These are phyloP conservation scores for Annulohypoxylon moriforme DNA, from an alignment of 495 filamentous ascomycete genomes.

Conservation along the genomic window DNA sequence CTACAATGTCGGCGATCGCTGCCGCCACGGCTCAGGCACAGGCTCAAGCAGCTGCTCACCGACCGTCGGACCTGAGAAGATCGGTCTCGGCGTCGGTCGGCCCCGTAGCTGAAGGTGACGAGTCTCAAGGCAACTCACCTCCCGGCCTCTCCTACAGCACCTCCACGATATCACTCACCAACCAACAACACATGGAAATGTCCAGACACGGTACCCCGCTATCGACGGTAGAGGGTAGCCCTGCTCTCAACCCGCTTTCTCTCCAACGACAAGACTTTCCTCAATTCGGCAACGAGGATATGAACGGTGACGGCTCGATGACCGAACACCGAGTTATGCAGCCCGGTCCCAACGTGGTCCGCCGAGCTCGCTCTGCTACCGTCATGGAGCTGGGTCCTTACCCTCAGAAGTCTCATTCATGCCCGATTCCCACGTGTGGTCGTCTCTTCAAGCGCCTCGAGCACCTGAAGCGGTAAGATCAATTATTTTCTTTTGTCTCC, in stretches of 20 bases:
- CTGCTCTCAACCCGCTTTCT: conserved; percentile 74
- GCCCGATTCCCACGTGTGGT: conserved; percentile 98
- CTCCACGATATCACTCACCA: conserved; percentile 64
- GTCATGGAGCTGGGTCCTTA: conserved; percentile 97
- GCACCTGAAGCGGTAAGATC: conserved; percentile 95
- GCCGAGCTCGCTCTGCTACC: conserved; percentile 92
- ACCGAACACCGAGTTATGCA: conserved; percentile 72
- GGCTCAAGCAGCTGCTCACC: conserved; percentile 64
- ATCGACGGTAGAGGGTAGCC: conserved; percentile 80
- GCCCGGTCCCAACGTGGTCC: conserved; percentile 76
- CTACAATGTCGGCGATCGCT: conserved; percentile 72
- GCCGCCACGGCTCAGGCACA: conserved; percentile 68
- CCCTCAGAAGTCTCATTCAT: conserved; percentile 96
- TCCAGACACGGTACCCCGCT: conserved; percentile 91
- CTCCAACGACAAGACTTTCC: conserved; percentile 75
- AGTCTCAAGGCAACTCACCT: conserved; percentile 75
- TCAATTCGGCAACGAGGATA: conserved; percentile 71
- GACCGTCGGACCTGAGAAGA: conserved; percentile 87
- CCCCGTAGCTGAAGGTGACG: conserved; percentile 81
- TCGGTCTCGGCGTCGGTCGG: conserved; percentile 91
- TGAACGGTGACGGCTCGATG: conserved; percentile 66
- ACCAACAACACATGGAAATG: conserved; percentile 77
- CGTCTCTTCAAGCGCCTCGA: conserved; percentile 98
- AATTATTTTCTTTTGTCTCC: conserved; percentile 61
- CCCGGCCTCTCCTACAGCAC: conserved; percentile 74